phyloP scores from a whole-genome alignment of 2,329 filamentous ascomycete genomes.

The Fusarium napiforme region DNA sequence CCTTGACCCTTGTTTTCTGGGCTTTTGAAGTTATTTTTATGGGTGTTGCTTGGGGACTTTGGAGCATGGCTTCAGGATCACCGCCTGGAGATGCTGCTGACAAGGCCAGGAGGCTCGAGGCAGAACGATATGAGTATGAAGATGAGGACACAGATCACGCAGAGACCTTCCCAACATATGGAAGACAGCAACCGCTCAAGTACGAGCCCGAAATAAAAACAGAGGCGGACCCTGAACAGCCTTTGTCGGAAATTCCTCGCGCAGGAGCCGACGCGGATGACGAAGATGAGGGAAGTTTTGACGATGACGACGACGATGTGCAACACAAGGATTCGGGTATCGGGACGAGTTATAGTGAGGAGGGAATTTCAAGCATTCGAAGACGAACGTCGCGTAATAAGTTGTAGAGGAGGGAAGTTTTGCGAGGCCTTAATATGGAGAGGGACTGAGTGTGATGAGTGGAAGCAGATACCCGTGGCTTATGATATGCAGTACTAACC shows the following conservation, averaged over 20 bases:
- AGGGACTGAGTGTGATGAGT: not conserved
- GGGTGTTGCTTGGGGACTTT: constrained; percentile 72
- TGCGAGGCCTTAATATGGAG: not conserved
- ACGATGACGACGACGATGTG: constrained; percentile 49
- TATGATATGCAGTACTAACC: not conserved
- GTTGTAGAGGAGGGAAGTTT: constrained; percentile 14
- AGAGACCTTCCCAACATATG: constrained; percentile 57
- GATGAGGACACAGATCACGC: constrained; percentile 54
- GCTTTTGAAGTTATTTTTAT: constrained; percentile 75
- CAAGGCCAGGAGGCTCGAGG: constrained; percentile 14
- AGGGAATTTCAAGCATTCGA: constrained; percentile 47
- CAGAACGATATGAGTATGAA: constrained; percentile 42
- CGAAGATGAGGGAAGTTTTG: constrained; percentile 52
- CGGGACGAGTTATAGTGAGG: constrained; percentile 65
- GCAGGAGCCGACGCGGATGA: constrained; percentile 59
- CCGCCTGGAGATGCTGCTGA: constrained; percentile 9
- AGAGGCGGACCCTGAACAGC: constrained; percentile 46
- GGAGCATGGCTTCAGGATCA: constrained; percentile 48
- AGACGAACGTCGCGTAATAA: constrained; percentile 45
- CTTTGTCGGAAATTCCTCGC: constrained; percentile 50
- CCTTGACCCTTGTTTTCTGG: constrained; percentile 82
- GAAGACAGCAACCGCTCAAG: constrained; percentile 54
- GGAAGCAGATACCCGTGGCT: constrained; percentile 20
- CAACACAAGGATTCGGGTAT: constrained; percentile 59
- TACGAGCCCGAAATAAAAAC: constrained; percentile 53